These are phyloP conservation scores for Graphilbum fragrans DNA, from an alignment of 2,329 filamentous ascomycete genomes.

Conservation along the genomic window DNA sequence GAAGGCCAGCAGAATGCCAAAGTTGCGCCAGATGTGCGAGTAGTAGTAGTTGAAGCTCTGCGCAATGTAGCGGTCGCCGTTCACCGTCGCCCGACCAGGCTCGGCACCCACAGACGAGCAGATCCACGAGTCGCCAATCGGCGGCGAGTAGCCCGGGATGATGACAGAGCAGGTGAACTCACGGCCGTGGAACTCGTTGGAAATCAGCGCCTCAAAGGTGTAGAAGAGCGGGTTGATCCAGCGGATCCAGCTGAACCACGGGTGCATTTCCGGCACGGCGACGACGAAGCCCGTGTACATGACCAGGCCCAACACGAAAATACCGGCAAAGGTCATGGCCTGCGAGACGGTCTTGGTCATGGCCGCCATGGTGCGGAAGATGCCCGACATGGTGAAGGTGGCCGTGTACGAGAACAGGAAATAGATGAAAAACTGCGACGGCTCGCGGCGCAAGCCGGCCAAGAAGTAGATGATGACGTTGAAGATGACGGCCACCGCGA, in stretches of 20 bases:
- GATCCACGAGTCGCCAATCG: slow-evolving; percentile 27
- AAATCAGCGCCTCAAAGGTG: slow-evolving; percentile 66
- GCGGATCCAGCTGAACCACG: slow-evolving; percentile 73
- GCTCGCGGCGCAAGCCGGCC: slow-evolving; percentile 62
- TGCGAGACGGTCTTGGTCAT: slow-evolving; percentile 57
- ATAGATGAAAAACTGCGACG: slow-evolving; percentile 77
- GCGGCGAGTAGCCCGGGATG: slow-evolving; percentile 23
- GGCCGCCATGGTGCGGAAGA: slow-evolving; percentile 70
- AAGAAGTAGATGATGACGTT: slow-evolving; percentile 80
- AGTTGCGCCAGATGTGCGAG: slow-evolving; percentile 52
- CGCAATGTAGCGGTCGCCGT: slow-evolving; percentile 45
- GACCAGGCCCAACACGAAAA: slow-evolving; percentile 53
- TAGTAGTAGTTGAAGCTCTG: slow-evolving; percentile 47
- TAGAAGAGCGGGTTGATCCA: slow-evolving; percentile 71
- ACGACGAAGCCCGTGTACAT: slow-evolving; percentile 62
- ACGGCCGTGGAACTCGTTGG: slow-evolving; percentile 67
- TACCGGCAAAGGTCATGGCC: slow-evolving; percentile 45
- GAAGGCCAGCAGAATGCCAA: slow-evolving; percentile 43
- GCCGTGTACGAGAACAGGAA: slow-evolving; percentile 62
- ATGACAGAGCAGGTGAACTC: slow-evolving; percentile 39
- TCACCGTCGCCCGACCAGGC: slow-evolving; percentile 36
- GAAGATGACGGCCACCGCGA: slow-evolving; percentile 62
- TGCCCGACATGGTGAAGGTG: slow-evolving; percentile 71
- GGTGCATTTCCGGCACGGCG: slow-evolving; percentile 53
- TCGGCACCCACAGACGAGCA: slow-evolving; percentile 49